Evolutionary conservation across 768 basidiomycete genomes (phyloP).

Genomic region (Cystofilobasidium bisporidii): DNA sequence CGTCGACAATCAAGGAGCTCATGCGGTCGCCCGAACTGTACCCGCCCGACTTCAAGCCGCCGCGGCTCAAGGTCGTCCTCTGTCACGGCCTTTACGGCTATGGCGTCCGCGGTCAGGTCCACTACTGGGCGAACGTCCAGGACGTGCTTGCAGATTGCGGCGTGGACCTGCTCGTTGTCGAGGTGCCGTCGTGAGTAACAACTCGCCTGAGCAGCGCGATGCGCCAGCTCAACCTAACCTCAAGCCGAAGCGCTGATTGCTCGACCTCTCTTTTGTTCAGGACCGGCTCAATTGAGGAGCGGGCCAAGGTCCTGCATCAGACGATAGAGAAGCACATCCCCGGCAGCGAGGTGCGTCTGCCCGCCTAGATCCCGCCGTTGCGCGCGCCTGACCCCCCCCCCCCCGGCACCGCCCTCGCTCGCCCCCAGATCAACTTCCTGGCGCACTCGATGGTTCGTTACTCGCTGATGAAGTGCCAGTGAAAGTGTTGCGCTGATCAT

Average conservation of each 20-base stretch:
- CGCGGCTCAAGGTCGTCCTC: constrained; percentile 75
- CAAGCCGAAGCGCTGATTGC: background rate
- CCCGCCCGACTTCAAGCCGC: constrained; percentile 66
- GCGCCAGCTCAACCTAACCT: too few species aligned
- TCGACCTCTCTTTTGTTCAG: constrained; percentile 41
- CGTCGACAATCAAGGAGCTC: constrained; percentile 43
- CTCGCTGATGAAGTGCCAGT: background rate
- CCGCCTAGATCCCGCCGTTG: background rate
- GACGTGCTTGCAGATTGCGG: constrained; percentile 67
- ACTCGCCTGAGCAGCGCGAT: background rate
- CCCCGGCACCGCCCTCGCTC: too few species aligned
- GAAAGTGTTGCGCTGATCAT: background rate
- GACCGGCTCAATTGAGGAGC: constrained; percentile 76
- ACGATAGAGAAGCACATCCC: constrained; percentile 57
- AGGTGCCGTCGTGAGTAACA: constrained; percentile 70
- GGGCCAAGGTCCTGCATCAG: constrained; percentile 64
- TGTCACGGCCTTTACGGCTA: constrained; percentile 97
- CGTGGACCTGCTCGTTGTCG: constrained; percentile 90
- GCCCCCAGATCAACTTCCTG: constrained; percentile 67
- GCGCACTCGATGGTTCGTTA: constrained; percentile 75
- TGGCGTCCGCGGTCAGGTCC: constrained; percentile 73
- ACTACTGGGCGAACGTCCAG: constrained; percentile 90
- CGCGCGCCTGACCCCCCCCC: background rate
- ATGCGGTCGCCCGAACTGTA: constrained; percentile 67
- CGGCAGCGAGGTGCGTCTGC: constrained; percentile 50